These are phyloP conservation scores for Viridothelium virens DNA, from an alignment of 495 filamentous ascomycete species.

Conservation along the genomic window DNA sequence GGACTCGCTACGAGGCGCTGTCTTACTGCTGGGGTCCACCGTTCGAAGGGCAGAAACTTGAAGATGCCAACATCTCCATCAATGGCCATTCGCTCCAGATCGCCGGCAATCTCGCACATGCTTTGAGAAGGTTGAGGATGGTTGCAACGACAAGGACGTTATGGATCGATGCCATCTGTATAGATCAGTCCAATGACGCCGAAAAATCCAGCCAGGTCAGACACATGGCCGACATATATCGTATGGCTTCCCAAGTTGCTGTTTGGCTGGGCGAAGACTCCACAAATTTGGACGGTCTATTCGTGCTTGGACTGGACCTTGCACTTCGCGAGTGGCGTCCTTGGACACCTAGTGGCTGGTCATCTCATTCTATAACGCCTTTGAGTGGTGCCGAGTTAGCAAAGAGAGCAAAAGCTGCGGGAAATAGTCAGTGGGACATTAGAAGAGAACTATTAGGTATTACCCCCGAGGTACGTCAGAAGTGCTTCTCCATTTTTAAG, in stretches of 20 bases:
- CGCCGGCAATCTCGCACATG: conserved; percentile 8
- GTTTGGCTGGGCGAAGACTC: conserved; percentile 15
- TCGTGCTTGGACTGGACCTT: not conserved
- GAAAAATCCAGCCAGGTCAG: conserved; percentile 10
- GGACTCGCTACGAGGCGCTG: not conserved
- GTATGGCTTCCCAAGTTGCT: conserved; percentile 10
- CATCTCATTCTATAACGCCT: not conserved
- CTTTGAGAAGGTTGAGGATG: conserved; percentile 1
- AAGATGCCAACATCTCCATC: not conserved
- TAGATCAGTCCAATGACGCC: conserved; percentile 4
- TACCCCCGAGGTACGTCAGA: not conserved
- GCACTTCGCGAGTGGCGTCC: not conserved
- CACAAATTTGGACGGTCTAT: not conserved
- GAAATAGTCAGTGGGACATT: not conserved
- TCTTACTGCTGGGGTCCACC: conserved; percentile 4
- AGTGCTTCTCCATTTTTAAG: conserved; percentile 5
- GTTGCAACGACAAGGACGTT: not conserved
- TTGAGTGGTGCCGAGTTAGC: not conserved
- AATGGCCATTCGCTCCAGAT: not conserved
- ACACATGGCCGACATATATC: conserved; percentile 14
- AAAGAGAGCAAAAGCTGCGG: not conserved
- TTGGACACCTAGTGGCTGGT: not conserved
- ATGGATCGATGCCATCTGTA: conserved; percentile 15
- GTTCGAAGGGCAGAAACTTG: not conserved
- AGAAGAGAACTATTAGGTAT: not conserved